A percentile compares a stretch with the other conserved stretches of the same genome.
These are phyloP conservation scores for Colletotrichum horii DNA, from an alignment of 2,329 filamentous ascomycete species.

Conservation along the genomic window DNA sequence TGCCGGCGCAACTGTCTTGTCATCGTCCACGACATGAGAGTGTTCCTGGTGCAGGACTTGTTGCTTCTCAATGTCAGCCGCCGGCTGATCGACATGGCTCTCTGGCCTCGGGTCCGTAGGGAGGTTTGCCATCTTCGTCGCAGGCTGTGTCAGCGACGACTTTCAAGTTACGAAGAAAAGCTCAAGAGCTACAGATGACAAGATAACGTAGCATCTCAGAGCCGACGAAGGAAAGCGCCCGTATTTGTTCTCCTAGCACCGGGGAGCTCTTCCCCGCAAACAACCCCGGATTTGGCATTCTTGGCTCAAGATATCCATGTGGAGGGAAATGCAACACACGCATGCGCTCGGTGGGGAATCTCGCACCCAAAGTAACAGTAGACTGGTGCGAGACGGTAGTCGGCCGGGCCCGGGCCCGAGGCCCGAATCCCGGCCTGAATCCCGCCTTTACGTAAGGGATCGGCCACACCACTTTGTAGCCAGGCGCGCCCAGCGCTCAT, in stretches of 20 bases:
- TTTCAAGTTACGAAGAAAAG: neutral
- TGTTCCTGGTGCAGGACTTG: slow-evolving; percentile 7
- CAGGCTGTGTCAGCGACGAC: neutral
- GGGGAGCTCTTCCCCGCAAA: neutral
- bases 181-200: neutral
- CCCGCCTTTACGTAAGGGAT: too few relatives aligned
- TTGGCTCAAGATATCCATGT: slow-evolving; percentile 12
- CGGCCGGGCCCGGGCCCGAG: too few relatives aligned
- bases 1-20: neutral
- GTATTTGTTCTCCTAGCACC: neutral
- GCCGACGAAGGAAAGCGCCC: neutral
- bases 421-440: too few relatives aligned
- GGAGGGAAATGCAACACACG: neutral
- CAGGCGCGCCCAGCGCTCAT: too few relatives aligned
- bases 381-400: too few relatives aligned
- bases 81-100: neutral
- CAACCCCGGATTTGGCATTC: slow-evolving; percentile 10
- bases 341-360: neutral
- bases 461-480: too few relatives aligned
- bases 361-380: neutral
- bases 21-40: slow-evolving; percentile 7
- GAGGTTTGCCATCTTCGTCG: neutral
- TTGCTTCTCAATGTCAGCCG: slow-evolving; percentile 12
- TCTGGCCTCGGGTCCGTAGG: neutral
- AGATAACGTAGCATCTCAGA: neutral